A percentile compares a stretch with the other conserved stretches of the same genome.
Conservation (phyloP, 2,329 filamentous ascomycete genomes). For the Fusarium proliferatum region DNA sequence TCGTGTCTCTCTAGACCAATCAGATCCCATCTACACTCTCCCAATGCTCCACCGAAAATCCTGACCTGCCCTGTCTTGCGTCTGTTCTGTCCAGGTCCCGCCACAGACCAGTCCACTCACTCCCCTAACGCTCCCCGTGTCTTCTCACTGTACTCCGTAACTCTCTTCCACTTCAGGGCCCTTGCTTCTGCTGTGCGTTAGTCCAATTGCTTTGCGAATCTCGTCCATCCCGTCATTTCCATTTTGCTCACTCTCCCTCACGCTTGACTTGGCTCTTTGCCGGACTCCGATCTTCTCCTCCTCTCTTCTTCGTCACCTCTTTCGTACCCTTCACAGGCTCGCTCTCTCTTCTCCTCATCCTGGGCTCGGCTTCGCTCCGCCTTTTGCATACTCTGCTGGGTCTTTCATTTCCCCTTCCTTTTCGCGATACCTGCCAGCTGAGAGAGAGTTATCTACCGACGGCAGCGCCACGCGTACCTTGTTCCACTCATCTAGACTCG, state of each 20-base stretch:
- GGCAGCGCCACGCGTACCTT: constrained; percentile 32
- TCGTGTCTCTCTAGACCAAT: constrained; percentile 13
- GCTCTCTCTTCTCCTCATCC: not conserved
- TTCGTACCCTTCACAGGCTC: not conserved
- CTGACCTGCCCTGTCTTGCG: constrained; percentile 27
- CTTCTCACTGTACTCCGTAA: constrained; percentile 21
- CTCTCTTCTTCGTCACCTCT: not conserved
- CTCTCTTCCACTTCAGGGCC: constrained; percentile 2
- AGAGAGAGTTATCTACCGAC: not conserved
- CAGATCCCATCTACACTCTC: not conserved
- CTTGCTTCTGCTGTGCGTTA: not conserved
- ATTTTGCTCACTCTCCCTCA: not conserved
- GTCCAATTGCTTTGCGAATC: constrained; percentile 8
- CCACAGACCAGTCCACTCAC: not conserved
- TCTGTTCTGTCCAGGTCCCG: constrained; percentile 10
- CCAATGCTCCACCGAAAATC: constrained; percentile 35
- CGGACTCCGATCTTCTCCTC: constrained; percentile 28
- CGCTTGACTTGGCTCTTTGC: constrained; percentile 17
- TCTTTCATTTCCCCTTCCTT: not conserved
- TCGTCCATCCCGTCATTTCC: constrained; percentile 20
- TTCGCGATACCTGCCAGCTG: constrained; percentile 10
- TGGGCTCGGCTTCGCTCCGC: not conserved
- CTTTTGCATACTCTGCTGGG: not conserved
- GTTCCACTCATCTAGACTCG: constrained; percentile 12
- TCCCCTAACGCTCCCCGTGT: not conserved